Base-by-base conservation (phyloP, 2,329 filamentous ascomycete genomes). In the Cryoendolithus antarcticus region DNA sequence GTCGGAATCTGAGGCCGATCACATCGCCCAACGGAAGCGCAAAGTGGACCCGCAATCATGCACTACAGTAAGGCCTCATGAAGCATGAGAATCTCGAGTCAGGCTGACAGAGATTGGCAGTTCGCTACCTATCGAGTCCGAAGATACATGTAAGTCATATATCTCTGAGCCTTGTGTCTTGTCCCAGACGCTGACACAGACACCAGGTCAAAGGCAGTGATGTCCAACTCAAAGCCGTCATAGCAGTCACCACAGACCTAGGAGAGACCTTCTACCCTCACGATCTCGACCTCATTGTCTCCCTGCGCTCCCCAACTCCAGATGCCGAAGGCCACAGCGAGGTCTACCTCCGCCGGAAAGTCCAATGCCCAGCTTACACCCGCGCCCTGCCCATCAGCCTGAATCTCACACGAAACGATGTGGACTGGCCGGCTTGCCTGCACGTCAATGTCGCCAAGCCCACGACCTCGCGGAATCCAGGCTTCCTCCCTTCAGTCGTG, bases 181-280 rank as follows among this genome's bases (percentile, higher is more conserved):
- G 19, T 21, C n/a, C 19, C 19, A 21, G 19, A 21, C 19, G 19
- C 19, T 21, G 19, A 21, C 19, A 21, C 19, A 21, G 19, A n/a
- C 19, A 21, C 19, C 19, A 21, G 19, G 19, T 21, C 19, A 21
- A 21, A 21, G 19, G 19, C 19, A 61, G 62, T 21, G 50, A 51
- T 10, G 53, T 67, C 41, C 55, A 57, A 10, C 57, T 75, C 40
- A 69, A 62, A 43, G 62, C 68, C 35, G 63, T 76, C 24, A 63
- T 82, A 42, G 79, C 77, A 30, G 69, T 83, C 52, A 79, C 77
- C 8, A 82, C 77, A 15, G 80, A 84, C 52, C 63, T 84, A 5
- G 80, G 80, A 11, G 77, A 82, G 49, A 68, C 67, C 1, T 79
- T 80, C 52, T 66, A 75, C 33, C 64, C 68, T 10, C 51, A 62